Evolutionary conservation across 2,329 filamentous ascomycete species (phyloP).

Genomic region (Fusarium tjaetaba): DNA sequence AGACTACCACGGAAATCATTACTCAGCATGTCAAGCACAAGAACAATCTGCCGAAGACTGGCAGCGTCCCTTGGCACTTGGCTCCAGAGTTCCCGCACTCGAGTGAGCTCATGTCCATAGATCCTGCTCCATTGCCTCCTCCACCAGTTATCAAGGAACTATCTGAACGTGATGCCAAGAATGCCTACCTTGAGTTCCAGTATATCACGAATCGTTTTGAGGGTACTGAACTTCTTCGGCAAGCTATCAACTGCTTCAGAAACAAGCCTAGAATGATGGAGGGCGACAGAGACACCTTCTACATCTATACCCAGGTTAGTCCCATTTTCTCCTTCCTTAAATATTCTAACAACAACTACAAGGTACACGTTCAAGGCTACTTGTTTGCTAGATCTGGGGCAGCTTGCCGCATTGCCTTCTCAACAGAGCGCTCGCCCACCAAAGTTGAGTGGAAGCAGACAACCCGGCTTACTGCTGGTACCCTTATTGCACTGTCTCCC

Average conservation of each 20-base stretch:
- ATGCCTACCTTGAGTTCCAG: slow-evolving; percentile 74
- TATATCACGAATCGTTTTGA: slow-evolving; percentile 83
- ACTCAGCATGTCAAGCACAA: slow-evolving; percentile 14
- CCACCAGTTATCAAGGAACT: background rate
- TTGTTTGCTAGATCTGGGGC: slow-evolving; percentile 71
- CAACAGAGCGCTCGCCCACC: slow-evolving; percentile 70
- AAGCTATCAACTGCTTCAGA: slow-evolving; percentile 69
- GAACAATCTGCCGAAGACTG: background rate
- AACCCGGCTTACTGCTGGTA: slow-evolving; percentile 62
- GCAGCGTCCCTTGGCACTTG: slow-evolving; percentile 18
- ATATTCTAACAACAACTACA: background rate
- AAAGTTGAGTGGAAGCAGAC: slow-evolving; percentile 72
- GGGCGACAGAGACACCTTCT: slow-evolving; percentile 56
- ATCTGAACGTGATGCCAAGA: slow-evolving; percentile 44
- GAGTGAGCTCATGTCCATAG: slow-evolving; percentile 34
- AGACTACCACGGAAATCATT: slow-evolving; percentile 8
- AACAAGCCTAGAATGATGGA: slow-evolving; percentile 66
- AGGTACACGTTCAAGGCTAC: slow-evolving; percentile 75
- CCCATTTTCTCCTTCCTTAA: background rate
- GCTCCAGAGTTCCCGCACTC: slow-evolving; percentile 40
- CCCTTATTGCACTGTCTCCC: slow-evolving; percentile 63
- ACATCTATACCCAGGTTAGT: slow-evolving; percentile 73
- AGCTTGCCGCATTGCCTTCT: slow-evolving; percentile 76
- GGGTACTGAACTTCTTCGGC: slow-evolving; percentile 73
- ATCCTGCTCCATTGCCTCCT: slow-evolving; percentile 28